Evolutionary conservation across 2,329 filamentous ascomycete species (phyloP).

Genomic region (Fusarium sp.): DNA sequence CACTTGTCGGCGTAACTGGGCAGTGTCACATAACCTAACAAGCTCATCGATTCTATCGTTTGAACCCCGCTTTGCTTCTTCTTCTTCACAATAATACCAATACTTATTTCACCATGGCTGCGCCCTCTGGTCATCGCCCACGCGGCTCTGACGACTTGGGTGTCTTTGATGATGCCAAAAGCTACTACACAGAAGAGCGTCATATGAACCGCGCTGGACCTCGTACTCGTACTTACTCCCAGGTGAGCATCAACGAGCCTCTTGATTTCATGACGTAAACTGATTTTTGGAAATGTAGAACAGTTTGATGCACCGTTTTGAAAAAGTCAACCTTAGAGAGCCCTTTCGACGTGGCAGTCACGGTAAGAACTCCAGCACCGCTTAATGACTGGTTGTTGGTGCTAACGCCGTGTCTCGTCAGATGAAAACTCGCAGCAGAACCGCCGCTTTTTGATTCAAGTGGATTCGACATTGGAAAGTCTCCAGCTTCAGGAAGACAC

Average conservation of each 20-base stretch:
- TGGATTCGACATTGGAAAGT: slow-evolving; percentile 81
- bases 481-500: slow-evolving; percentile 89
- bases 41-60: slow-evolving; percentile 2
- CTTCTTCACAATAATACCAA: slow-evolving; percentile 9
- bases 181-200: slow-evolving; percentile 66
- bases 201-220: slow-evolving; percentile 60
- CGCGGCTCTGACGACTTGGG: slow-evolving; percentile 58
- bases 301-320: slow-evolving; percentile 62
- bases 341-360: slow-evolving; percentile 68
- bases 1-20: slow-evolving; percentile 22
- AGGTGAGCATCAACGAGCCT: slow-evolving; percentile 50
- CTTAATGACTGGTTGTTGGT: neutral
- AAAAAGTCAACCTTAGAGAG: slow-evolving; percentile 60
- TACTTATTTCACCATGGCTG: slow-evolving; percentile 40
- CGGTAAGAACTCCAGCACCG: slow-evolving; percentile 51
- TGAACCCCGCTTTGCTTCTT: slow-evolving; percentile 17
- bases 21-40: slow-evolving; percentile 12
- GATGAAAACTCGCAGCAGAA: slow-evolving; percentile 75
- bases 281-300: slow-evolving; percentile 55
- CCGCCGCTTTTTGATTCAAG: slow-evolving; percentile 85
- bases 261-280: slow-evolving; percentile 14
- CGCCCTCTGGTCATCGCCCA: slow-evolving; percentile 42
- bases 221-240: slow-evolving; percentile 66
- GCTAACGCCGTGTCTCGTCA: slow-evolving; percentile 48
- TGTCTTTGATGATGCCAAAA: slow-evolving; percentile 66